Evolutionary conservation across 352 stramenopile genomes (phyloP).

Genomic region (Globisporangium rhizosaccharum): DNA sequence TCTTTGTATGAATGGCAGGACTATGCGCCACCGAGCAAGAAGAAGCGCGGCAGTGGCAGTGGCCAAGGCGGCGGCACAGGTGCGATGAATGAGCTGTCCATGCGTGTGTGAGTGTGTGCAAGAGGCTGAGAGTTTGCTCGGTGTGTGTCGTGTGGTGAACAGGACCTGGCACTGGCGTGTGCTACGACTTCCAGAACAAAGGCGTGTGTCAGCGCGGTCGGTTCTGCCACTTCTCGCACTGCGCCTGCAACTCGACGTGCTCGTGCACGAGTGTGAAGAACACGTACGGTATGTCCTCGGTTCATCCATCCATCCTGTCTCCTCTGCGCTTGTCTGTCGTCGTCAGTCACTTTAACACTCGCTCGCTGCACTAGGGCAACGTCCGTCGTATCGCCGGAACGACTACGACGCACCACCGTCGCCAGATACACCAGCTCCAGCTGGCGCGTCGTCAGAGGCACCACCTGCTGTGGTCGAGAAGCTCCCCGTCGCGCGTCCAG

Average conservation of each 20-base stretch:
- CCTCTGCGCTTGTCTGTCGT: no score
- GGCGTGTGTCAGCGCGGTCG: constrained; percentile 75
- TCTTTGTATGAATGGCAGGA: constrained; percentile 25
- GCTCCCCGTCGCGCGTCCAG: constrained; percentile 22
- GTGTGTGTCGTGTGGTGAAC: neutral
- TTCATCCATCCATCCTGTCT: no score
- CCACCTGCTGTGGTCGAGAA: constrained; percentile 26
- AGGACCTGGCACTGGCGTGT: constrained; percentile 69
- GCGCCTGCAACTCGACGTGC: constrained; percentile 82
- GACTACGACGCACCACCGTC: constrained; percentile 78
- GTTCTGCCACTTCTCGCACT: constrained; percentile 87
- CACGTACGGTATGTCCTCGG: constrained; percentile 58
- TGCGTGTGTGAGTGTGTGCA: neutral
- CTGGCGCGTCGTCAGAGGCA: neutral
- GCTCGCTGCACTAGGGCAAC: constrained; percentile 37
- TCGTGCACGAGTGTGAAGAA: constrained; percentile 77
- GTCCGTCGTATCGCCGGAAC: constrained; percentile 72
- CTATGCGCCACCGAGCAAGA: constrained; percentile 50
- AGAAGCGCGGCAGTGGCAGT: constrained; percentile 45
- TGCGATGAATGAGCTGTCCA: neutral
- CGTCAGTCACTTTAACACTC: no score
- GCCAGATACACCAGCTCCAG: constrained; percentile 28
- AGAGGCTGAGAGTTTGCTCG: neutral
- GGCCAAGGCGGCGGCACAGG: constrained; percentile 11
- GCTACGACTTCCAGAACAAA: constrained; percentile 89